phyloP scores from a whole-genome alignment of 2,329 filamentous ascomycete genomes.

The Sporothrix euskadiensis region DNA sequence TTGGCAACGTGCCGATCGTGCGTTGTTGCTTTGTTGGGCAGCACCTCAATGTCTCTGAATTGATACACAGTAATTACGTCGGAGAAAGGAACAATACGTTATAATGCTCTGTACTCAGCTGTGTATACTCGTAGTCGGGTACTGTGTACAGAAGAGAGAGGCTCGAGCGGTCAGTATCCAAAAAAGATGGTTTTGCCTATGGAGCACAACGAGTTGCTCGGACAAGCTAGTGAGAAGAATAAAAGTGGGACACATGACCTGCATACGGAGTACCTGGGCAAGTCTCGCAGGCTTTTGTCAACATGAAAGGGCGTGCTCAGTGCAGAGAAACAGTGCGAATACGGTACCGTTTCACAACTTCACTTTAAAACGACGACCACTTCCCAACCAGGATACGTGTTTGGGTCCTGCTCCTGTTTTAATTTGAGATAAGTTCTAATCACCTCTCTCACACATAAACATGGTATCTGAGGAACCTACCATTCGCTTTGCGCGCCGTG shows the following conservation, averaged over 20 bases:
- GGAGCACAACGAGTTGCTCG: background rate
- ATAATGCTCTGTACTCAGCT: too few relatives aligned
- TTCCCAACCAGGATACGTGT: background rate
- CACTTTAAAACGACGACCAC: background rate
- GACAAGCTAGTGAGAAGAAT: background rate
- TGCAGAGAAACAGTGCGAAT: background rate
- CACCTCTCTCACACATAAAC: background rate
- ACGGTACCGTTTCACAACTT: background rate
- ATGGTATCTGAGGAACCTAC: constrained; percentile 41
- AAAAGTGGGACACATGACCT: background rate
- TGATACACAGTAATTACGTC: too few relatives aligned
- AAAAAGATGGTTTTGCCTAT: too few relatives aligned
- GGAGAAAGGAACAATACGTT: too few relatives aligned
- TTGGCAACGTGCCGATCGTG: too few relatives aligned
- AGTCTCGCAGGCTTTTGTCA: constrained; percentile 17
- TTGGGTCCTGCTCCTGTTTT: background rate
- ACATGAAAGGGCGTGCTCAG: constrained; percentile 12
- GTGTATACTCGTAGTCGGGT: too few relatives aligned
- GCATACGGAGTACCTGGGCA: constrained; percentile 7
- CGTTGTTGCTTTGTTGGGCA: too few relatives aligned
- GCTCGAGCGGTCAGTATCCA: too few relatives aligned
- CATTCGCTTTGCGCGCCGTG: constrained; percentile 60
- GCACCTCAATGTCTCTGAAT: too few relatives aligned
- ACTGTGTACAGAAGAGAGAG: too few relatives aligned
- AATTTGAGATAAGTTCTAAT: background rate